These are phyloP conservation scores for Astragalus glycyphyllos DNA, from an alignment of 306 rosid genomes.

Conservation along the genomic window DNA sequence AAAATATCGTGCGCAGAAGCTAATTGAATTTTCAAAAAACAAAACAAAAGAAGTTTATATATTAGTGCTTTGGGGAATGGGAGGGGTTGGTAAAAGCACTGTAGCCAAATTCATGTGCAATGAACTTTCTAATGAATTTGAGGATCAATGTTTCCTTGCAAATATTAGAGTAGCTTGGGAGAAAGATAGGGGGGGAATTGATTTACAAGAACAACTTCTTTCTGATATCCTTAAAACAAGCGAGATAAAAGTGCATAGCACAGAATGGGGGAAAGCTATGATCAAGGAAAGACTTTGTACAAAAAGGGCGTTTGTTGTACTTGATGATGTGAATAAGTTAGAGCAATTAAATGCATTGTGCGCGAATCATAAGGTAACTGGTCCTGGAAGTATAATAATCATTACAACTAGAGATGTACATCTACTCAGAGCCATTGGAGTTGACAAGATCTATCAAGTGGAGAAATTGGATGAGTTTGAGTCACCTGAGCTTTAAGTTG, in stretches of 20 bases:
- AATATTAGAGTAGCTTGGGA: constrained; percentile 39
- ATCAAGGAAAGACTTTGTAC: not conserved
- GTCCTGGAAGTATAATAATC: constrained; percentile 41
- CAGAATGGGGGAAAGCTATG: not conserved
- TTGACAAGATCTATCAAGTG: not conserved
- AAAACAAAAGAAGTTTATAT: not conserved
- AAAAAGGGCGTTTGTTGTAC: constrained; percentile 15
- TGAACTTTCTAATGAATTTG: not conserved
- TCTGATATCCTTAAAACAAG: constrained; percentile 20
- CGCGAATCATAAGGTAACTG: constrained; percentile 21
- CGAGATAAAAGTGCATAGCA: constrained; percentile 4
- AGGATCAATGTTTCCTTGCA: constrained; percentile 17
- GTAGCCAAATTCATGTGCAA: constrained; percentile 35
- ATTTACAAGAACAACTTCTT: constrained; percentile 36
- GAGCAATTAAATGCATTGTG: constrained; percentile 29
- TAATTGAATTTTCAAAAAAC: not conserved
- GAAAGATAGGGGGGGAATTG: constrained; percentile 9
- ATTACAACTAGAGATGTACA: constrained; percentile 43
- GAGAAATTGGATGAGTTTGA: constrained; percentile 23
- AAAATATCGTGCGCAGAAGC: not conserved
- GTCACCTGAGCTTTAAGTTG: constrained; percentile 33
- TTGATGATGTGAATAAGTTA: constrained; percentile 20
- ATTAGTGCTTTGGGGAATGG: constrained; percentile 16
- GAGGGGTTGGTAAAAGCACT: not conserved
- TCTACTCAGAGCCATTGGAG: constrained; percentile 14